Evolutionary conservation across 148 eudicot species (phyloP).

Genomic region (Vaccinium darrowii): DNA sequence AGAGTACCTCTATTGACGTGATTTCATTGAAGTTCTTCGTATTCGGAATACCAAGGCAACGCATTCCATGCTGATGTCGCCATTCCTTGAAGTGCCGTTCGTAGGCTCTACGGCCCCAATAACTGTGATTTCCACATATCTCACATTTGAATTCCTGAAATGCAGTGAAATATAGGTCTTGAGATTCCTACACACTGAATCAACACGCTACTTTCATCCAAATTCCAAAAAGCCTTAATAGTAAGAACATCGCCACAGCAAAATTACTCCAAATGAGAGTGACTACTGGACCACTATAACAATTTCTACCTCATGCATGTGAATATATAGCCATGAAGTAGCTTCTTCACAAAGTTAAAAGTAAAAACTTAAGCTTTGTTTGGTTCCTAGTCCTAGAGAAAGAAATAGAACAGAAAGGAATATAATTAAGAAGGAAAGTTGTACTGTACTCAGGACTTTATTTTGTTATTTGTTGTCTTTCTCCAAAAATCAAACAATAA

Average conservation of each 20-base stretch:
- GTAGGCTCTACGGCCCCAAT: constrained; percentile 97
- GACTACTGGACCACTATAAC: background rate
- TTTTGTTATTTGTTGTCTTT: background rate
- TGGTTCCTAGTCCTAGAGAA: background rate
- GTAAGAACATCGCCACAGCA: background rate
- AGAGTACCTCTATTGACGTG: constrained; percentile 77
- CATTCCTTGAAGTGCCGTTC: constrained; percentile 98
- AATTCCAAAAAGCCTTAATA: background rate
- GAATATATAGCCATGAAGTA: background rate
- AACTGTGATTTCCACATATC: constrained; percentile 95
- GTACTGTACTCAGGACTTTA: background rate
- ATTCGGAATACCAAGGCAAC: constrained; percentile 97
- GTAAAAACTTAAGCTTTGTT: background rate
- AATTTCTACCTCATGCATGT: background rate
- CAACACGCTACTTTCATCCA: background rate
- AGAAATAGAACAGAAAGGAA: background rate
- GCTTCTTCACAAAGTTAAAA: background rate
- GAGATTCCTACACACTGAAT: background rate
- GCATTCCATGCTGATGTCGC: constrained; percentile 99
- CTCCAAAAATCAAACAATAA: background rate
- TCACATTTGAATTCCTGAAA: constrained; percentile 95
- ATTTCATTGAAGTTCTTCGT: constrained; percentile 97
- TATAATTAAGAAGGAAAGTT: background rate
- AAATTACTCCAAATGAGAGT: background rate
- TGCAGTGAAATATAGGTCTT: background rate